phyloP scores from a whole-genome alignment of 2,329 filamentous ascomycete genomes.

The Cercospora citrullina region DNA sequence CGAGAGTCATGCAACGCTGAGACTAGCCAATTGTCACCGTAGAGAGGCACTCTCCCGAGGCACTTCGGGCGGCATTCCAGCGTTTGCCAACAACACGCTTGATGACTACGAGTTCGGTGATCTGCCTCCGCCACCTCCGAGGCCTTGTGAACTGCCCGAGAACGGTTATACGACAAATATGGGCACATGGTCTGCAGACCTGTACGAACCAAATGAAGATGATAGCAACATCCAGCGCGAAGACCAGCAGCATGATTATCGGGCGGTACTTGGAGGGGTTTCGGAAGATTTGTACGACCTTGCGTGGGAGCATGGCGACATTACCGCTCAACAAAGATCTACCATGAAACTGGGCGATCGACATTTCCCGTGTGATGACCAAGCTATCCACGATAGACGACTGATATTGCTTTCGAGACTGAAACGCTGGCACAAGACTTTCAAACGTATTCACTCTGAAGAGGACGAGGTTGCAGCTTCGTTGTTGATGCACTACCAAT shows the following conservation, averaged over 20 bases:
- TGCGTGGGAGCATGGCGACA: not conserved
- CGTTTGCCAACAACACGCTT: slow-evolving; percentile 4
- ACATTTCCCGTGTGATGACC: slow-evolving; percentile 1
- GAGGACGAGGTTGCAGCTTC: slow-evolving; percentile 17
- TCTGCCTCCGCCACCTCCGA: slow-evolving; percentile 4
- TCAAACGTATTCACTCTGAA: slow-evolving; percentile 1
- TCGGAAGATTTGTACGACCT: slow-evolving; percentile 8
- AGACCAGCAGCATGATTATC: not conserved
- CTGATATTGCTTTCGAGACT: not conserved
- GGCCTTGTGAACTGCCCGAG: slow-evolving; percentile 1
- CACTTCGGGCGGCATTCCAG: not conserved
- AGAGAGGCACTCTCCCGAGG: not conserved
- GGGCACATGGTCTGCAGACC: slow-evolving; percentile 1
- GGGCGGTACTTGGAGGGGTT: not conserved
- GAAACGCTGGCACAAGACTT: slow-evolving; percentile 18
- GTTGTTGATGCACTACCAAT: slow-evolving; percentile 27
- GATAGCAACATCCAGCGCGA: not conserved
- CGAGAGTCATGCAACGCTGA: slow-evolving; percentile 6
- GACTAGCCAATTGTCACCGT: not conserved
- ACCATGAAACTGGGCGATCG: slow-evolving; percentile 8
- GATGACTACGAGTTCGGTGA: not conserved
- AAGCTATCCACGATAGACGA: not conserved
- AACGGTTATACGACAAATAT: not conserved
- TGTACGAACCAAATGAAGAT: not conserved
- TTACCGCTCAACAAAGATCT: not conserved